A percentile compares a stretch with the other conserved stretches of the same genome.
Evolutionary conservation across 768 basidiomycete genomes (phyloP).

Genomic region (Mycena amicta): DNA sequence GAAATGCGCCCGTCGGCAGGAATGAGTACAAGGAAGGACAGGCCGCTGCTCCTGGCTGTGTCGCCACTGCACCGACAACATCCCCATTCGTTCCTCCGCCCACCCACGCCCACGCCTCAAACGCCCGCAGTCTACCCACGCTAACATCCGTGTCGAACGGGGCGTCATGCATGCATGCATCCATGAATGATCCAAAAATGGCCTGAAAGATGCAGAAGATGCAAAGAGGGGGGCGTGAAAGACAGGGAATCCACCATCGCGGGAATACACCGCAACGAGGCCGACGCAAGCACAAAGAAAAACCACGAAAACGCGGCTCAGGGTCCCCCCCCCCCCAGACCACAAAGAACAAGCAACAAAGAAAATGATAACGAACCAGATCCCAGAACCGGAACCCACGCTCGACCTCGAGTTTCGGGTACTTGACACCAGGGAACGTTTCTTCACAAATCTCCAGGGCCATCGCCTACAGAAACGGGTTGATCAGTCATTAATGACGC

Average conservation of each 20-base stretch:
- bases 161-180: background rate
- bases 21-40: background rate
- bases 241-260: background rate
- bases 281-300: background rate
- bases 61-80: too few relatives aligned
- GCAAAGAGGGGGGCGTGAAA: background rate
- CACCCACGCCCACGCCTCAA: background rate
- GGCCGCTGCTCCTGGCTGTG: slow-evolving; percentile 25
- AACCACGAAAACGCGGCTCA: background rate
- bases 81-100: too few relatives aligned
- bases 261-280: background rate
- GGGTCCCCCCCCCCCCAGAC: background rate
- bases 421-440: slow-evolving; percentile 91
- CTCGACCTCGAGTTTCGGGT: slow-evolving; percentile 86
- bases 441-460: slow-evolving; percentile 93
- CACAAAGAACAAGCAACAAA: slow-evolving; percentile 13
- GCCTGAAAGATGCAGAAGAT: background rate
- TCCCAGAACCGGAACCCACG: slow-evolving; percentile 99
- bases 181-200: background rate
- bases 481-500: background rate
- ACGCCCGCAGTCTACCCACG: slow-evolving; percentile 1
- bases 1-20: slow-evolving; percentile 36
- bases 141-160: background rate
- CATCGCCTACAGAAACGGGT: slow-evolving; percentile 42
- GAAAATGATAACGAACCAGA: slow-evolving; percentile 62